Conservation (phyloP, 495 filamentous ascomycete genomes). For the Elasticomyces elasticus region DNA sequence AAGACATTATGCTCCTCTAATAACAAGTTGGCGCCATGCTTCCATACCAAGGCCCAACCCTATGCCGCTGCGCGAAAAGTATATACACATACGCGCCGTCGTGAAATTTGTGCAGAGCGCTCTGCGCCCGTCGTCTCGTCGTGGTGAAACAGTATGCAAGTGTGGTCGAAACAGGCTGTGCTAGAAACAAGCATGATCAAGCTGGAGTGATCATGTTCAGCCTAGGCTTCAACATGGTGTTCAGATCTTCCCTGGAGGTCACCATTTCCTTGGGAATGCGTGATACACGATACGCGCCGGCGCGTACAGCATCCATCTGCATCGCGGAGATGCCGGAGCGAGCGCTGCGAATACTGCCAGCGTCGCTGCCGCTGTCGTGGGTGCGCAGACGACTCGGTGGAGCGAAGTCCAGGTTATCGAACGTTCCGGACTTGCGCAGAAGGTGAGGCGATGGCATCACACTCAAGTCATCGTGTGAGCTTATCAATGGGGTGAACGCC, state of each 20-base stretch:
- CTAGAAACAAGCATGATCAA: too few relatives aligned
- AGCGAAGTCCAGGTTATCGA: slow-evolving; percentile 89
- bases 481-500: slow-evolving; percentile 65
- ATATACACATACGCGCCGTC: too few relatives aligned
- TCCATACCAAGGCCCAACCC: too few relatives aligned
- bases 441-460: slow-evolving; percentile 64
- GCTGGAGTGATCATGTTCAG: slow-evolving; percentile 43
- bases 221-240: slow-evolving; percentile 59
- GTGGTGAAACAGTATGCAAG: too few relatives aligned
- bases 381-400: slow-evolving; percentile 69
- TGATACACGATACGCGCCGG: slow-evolving; percentile 83
- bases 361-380: slow-evolving; percentile 53
- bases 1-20: too few relatives aligned
- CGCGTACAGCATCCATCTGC: slow-evolving; percentile 68
- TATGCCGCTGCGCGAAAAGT: too few relatives aligned
- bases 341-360: slow-evolving; percentile 79
- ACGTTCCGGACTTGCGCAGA: slow-evolving; percentile 81
- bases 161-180: too few relatives aligned
- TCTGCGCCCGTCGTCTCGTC: too few relatives aligned
- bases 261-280: slow-evolving; percentile 74
- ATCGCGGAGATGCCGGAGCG: slow-evolving; percentile 55
- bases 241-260: slow-evolving; percentile 66
- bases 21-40: too few relatives aligned
- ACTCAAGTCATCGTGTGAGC: slow-evolving; percentile 77
- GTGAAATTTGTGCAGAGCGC: too few relatives aligned